These are phyloP conservation scores for Geosmithia putterillii DNA, from an alignment of 2,329 filamentous ascomycete species.

Conservation along the genomic window DNA sequence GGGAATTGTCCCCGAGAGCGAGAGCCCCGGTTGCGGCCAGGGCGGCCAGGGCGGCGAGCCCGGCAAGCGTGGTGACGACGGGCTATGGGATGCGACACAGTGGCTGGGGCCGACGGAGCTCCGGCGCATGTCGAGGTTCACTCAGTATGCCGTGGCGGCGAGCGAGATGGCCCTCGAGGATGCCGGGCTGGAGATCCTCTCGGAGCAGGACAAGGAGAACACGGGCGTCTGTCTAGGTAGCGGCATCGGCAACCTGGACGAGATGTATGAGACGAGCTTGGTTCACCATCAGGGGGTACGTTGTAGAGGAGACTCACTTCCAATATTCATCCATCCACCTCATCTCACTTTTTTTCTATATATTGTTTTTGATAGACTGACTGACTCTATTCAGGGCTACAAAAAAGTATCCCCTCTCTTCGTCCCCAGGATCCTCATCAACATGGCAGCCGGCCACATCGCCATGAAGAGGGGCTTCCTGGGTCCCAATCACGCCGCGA, in stretches of 20 bases:
- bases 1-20: constrained; percentile 56
- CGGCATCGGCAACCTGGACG: constrained; percentile 87
- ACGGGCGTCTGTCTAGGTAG: constrained; percentile 91
- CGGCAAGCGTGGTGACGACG: too few species aligned
- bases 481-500: constrained; percentile 85
- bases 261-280: constrained; percentile 75
- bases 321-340: neutral
- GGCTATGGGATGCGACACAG: constrained; percentile 38
- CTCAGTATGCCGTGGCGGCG: constrained; percentile 83
- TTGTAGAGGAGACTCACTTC: neutral
- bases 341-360: neutral
- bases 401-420: constrained; percentile 89
- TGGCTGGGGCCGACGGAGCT: constrained; percentile 42
- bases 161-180: constrained; percentile 77
- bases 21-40: constrained; percentile 1
- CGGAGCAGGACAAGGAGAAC: constrained; percentile 51
- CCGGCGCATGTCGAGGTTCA: constrained; percentile 79
- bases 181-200: constrained; percentile 59
- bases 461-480: constrained; percentile 85
- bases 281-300: constrained; percentile 62
- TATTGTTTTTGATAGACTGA: too few species aligned
- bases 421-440: constrained; percentile 85
- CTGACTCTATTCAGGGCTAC: constrained; percentile 52
- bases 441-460: constrained; percentile 87
- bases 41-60: neutral